Percentiles rank a stretch among this genome's conserved stretches.
Evolutionary conservation across 139 green algal species (phyloP).

Genomic region (Chlorella sp.): DNA sequence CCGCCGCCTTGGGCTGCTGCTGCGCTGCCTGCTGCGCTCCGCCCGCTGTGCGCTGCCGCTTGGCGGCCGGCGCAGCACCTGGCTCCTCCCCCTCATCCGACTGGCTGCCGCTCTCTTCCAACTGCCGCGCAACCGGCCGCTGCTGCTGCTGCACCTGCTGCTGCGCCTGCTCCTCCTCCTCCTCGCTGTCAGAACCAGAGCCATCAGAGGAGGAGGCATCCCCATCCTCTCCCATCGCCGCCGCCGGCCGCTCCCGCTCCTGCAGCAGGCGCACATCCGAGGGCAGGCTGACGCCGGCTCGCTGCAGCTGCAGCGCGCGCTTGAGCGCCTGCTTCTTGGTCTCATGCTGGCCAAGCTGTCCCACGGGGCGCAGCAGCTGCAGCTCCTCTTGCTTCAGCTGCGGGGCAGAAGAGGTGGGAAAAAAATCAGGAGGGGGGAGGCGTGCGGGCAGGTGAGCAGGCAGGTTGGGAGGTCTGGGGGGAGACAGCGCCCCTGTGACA

Average conservation of each 20-base stretch:
- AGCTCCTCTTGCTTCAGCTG: slow-evolving; percentile 36
- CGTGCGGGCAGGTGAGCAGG: no score
- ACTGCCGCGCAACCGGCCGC: slow-evolving; percentile 7
- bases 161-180: not conserved
- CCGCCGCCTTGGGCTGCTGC: no score
- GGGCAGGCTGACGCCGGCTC: slow-evolving; percentile 57
- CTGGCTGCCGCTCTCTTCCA: slow-evolving; percentile 10
- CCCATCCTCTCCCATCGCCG: no score
- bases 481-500: no score
- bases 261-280: not conserved
- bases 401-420: not conserved
- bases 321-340: slow-evolving; percentile 80
- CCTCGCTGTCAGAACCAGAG: not conserved
- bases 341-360: slow-evolving; percentile 64
- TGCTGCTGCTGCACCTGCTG: not conserved
- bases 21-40: no score
- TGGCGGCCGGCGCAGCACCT: no score
- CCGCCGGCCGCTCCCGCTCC: slow-evolving; percentile 1
- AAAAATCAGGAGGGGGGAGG: not conserved
- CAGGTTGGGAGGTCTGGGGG: not conserved
- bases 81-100: no score
- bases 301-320: slow-evolving; percentile 63
- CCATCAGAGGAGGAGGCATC: no score
- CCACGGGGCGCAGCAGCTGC: slow-evolving; percentile 59
- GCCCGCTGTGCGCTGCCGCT: no score